Base-by-base conservation (phyloP, 2,329 filamentous ascomycete genomes). In the Venturia nashicola region DNA sequence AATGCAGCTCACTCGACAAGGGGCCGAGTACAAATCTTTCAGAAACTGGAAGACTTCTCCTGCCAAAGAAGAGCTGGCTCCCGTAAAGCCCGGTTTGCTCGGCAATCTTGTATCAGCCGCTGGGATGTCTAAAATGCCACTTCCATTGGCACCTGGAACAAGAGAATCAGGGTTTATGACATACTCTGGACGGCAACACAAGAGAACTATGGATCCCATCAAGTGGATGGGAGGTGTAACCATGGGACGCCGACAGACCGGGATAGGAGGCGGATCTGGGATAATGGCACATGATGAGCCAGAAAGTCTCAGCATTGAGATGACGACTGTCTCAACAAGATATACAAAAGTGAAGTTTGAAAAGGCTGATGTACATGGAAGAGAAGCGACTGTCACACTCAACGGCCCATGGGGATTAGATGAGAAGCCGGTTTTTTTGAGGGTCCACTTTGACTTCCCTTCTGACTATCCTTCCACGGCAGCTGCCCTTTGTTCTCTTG, bases 21-120 rank as follows among this genome's bases (percentile, higher is more conserved):
- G 91, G 12, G 91, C 92, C 6, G 78, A 82, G 2, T 97, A 97
- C 77, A 90, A 88, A 72, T 93, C 90, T 0, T 97, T 93, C 70
- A 86, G 90, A 57, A 86, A 91, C 62, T 70, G 71, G 3, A 65
- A 61, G 34, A 8, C 32, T 14, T 27, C 61, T 9, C 32, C 23
- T 9, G 43, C 59, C 23, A 61, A 55, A 27, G 59, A 62, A 9
- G 43, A 65, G 16, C 39, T 64, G 12, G 44, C 43, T 7, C n/a
- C 23, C n/a, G 3, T 18, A 12, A 61, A 20, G 32, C 11, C 23
- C n/a, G 63, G 59, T 9, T 32, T 46, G 6, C 44, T 54, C n/a
- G 65, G 59, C 67, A 48, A 65, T 67, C 54, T 66, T 14, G 23
- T 66, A 42, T 61, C 66, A n/a, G 64, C 65, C n/a, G 66, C 66